Conservation (phyloP, 2,329 filamentous ascomycete species). For the Tothia fuscella region DNA sequence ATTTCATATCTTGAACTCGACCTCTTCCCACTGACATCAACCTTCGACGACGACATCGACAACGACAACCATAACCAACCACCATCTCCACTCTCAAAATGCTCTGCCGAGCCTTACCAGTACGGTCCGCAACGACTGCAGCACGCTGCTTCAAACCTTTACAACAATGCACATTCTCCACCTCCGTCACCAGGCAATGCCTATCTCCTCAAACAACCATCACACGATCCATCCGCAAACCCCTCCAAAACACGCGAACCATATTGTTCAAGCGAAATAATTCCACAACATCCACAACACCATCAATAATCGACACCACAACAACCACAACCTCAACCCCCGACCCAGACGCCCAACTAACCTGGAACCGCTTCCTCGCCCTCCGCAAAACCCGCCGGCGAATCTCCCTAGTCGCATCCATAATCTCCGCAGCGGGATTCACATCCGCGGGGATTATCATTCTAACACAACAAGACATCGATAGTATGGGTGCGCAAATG, state of each 20-base stretch:
- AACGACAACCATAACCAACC: too few species aligned
- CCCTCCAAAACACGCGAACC: too few species aligned
- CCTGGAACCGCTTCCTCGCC: conserved; percentile 87
- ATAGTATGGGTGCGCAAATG: conserved; percentile 51
- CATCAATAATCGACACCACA: background rate
- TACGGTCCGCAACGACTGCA: background rate
- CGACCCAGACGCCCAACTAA: conserved; percentile 20
- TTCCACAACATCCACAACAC: background rate
- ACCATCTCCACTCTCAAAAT: conserved; percentile 5
- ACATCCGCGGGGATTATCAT: conserved; percentile 41
- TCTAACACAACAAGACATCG: conserved; percentile 50
- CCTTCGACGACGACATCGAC: too few species aligned
- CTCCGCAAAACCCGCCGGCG: conserved; percentile 76
- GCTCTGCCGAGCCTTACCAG: conserved; percentile 3
- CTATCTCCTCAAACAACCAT: background rate
- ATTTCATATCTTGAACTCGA: too few species aligned
- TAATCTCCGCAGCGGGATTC: conserved; percentile 49
- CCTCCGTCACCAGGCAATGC: conserved; percentile 1
- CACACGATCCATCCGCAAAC: background rate
- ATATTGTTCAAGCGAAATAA: background rate
- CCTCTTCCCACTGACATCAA: conserved; percentile 9
- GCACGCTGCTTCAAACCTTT: background rate
- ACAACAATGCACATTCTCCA: background rate
- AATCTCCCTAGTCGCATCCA: conserved; percentile 69
- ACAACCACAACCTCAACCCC: background rate